phyloP scores from a whole-genome alignment of 2,329 filamentous ascomycete species.

The Scopulariopsis brevicaulis region DNA sequence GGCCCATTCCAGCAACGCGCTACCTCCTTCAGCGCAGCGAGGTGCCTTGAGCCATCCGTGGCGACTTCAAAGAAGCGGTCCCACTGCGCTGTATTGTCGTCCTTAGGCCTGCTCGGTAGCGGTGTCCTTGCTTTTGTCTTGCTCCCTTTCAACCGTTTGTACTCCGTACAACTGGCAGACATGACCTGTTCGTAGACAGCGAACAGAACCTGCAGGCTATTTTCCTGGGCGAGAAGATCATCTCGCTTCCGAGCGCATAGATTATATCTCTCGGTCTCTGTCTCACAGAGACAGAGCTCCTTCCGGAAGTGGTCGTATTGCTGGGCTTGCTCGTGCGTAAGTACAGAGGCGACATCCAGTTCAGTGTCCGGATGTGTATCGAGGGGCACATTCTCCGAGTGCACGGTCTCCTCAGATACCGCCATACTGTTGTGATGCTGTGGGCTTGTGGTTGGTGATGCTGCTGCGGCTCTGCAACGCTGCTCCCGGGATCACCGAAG shows the following conservation, averaged over 20 bases:
- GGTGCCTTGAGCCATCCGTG: background rate
- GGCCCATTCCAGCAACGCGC: background rate
- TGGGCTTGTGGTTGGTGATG: background rate
- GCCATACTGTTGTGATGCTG: background rate
- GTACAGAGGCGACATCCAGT: background rate
- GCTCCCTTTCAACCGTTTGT: background rate
- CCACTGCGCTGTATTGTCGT: background rate
- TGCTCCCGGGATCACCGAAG: background rate
- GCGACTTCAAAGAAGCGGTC: background rate
- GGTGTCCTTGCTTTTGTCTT: background rate
- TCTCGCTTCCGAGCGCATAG: slow-evolving; percentile 2
- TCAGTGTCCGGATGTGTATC: background rate
- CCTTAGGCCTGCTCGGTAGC: background rate
- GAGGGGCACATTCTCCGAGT: background rate
- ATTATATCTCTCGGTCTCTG: background rate
- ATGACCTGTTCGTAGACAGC: slow-evolving; percentile 2
- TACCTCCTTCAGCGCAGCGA: background rate
- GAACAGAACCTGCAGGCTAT: slow-evolving; percentile 4
- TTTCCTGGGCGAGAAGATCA: slow-evolving; percentile 2
- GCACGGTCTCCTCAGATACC: background rate
- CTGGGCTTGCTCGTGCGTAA: background rate
- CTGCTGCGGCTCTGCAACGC: background rate
- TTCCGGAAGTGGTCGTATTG: background rate
- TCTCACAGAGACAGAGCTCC: background rate
- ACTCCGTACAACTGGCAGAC: background rate